Evolutionary conservation across 2,329 filamentous ascomycete genomes (phyloP), one percentile per base, ranked within the genome.

Genomic region (Colletotrichum truncatum): DNA sequence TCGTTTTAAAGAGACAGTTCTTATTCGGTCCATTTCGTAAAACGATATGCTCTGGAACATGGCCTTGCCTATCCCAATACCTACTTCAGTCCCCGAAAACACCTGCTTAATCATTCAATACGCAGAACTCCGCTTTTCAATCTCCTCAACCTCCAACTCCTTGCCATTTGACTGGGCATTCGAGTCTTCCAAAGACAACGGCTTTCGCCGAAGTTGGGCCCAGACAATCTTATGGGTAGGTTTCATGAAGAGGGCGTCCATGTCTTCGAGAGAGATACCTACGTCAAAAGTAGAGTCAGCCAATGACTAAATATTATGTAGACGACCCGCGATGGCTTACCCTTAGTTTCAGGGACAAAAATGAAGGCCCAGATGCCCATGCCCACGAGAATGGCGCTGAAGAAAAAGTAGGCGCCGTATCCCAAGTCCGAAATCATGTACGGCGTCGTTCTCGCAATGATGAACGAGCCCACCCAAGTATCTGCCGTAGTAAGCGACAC

Each of bases 321-420:
- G 3, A 1, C 34, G 1, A 51, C 11, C 82, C 5, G 26, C 5
- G 10, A 28, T 23, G 3, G 0, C 58, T 14, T 21, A 57, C 83
- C 83, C 71, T 84, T 85, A 2, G 84, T 86, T 69, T 86, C 84
- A 1, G 84, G 84, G 0, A 86, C 75, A 49, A 83, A 82, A 72
- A 84, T 82, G 56, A 78, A 80, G 4, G 82, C 77, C 72, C 81
- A 86, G 45, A 83, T 70, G 11, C 81, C 76, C 67, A 83, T 80
- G 30, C 76, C 66, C 10, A 84, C 74, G 48, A 84, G 80, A 28
- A 84, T 75, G 0, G 78, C 74, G 3, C 80, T 83, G 66, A 86
- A 86, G 73, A 86, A 81, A 60, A 86, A 82, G 71, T 84, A 86
- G 0, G 83, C 83, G 12, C 84, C 84, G 67, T 82, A 85, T 1